Conservation (phyloP, 78 protist genomes). For the Monocercomonoides exilis region DNA sequence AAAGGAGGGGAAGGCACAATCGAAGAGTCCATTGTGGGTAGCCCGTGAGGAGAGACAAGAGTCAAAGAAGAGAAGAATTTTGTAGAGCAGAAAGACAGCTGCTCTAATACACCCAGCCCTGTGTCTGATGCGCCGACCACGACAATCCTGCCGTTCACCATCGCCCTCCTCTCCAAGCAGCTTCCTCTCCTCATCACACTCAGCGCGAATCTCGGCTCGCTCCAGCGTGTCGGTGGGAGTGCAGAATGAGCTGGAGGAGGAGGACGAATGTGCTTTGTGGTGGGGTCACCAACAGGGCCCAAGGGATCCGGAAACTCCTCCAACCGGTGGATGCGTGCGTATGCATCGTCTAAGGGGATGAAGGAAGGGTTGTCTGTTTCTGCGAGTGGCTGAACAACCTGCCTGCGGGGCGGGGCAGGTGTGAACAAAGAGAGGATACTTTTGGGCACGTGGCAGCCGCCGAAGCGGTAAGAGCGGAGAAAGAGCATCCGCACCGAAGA, state of each 20-base stretch:
- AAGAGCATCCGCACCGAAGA: background rate
- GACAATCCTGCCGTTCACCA: conserved; percentile 8
- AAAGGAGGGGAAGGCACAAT: background rate
- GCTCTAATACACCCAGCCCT: background rate
- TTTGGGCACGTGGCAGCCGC: background rate
- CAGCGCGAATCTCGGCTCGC: background rate
- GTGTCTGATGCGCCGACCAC: conserved; percentile 25
- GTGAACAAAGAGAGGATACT: background rate
- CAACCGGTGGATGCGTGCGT: background rate
- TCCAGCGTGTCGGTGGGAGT: background rate
- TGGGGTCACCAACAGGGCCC: background rate
- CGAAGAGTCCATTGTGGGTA: background rate
- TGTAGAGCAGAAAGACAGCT: background rate
- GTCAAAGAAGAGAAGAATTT: conserved; percentile 1
- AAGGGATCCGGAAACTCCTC: background rate
- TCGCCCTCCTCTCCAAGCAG: background rate
- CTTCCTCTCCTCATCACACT: background rate
- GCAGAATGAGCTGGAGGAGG: background rate
- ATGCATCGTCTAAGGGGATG: background rate
- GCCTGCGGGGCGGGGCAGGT: conserved; percentile 12
- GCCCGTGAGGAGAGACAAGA: conserved; percentile 13
- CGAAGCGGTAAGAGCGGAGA: background rate
- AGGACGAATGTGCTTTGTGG: background rate
- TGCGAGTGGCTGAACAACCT: background rate
- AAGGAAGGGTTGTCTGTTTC: background rate